These are phyloP conservation scores for Phytophthora quininea DNA, from an alignment of 352 stramenopile genomes.

Conservation along the genomic window DNA sequence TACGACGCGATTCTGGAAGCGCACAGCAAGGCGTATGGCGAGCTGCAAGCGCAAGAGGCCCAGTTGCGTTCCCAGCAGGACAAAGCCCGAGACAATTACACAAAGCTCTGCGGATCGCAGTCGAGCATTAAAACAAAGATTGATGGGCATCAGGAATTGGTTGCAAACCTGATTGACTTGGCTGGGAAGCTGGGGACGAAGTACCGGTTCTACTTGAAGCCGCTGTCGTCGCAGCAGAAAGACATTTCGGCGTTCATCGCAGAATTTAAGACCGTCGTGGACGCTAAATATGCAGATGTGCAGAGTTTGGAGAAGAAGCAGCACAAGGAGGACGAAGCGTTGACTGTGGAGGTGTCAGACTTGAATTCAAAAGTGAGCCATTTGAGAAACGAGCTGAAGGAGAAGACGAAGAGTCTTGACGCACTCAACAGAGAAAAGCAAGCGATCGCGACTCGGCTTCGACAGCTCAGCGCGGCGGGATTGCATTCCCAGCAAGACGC, in stretches of 20 bases:
- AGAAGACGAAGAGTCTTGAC: constrained; percentile 49
- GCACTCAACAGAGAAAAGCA: constrained; percentile 52
- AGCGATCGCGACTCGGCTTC: constrained; percentile 40
- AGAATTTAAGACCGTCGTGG: constrained; percentile 53
- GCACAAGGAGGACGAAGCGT: constrained; percentile 45
- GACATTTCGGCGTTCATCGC: constrained; percentile 59
- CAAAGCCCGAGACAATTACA: constrained; percentile 39
- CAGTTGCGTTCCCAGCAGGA: constrained; percentile 38
- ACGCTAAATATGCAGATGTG: constrained; percentile 48
- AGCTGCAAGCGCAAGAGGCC: constrained; percentile 40
- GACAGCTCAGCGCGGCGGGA: constrained; percentile 40
- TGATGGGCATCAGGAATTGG: constrained; percentile 40
- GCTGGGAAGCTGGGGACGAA: constrained; percentile 52
- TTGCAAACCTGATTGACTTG: constrained; percentile 52
- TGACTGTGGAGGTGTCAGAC: constrained; percentile 56
- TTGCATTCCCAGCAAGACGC: constrained; percentile 59
- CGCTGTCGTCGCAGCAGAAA: constrained; percentile 54
- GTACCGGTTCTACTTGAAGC: constrained; percentile 63
- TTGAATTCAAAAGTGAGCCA: constrained; percentile 60
- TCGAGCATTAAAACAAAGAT: constrained; percentile 64
- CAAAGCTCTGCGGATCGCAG: constrained; percentile 40
- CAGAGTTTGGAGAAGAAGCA: constrained; percentile 46
- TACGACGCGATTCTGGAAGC: constrained; percentile 62
- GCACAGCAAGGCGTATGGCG: constrained; percentile 38
- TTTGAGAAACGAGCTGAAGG: constrained; percentile 50